phyloP scores from a whole-genome alignment of 2,329 filamentous ascomycete species.

The Ceratocystiopsis brevicomis region DNA sequence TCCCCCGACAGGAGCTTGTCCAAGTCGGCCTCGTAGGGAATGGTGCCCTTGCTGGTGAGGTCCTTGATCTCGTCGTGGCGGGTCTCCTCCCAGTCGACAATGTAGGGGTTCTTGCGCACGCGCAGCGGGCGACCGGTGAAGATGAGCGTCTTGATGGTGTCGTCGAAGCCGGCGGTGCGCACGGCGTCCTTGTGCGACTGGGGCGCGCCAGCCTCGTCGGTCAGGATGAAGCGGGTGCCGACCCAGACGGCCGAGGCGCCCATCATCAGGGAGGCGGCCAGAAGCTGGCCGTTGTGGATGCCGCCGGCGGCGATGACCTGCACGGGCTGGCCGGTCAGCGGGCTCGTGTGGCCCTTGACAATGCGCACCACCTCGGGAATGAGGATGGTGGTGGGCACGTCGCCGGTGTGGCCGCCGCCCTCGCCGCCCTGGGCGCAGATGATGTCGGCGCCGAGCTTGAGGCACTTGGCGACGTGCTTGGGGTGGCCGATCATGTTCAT shows the following conservation, averaged over 20 bases:
- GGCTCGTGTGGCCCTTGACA: slow-evolving; percentile 62
- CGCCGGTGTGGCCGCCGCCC: slow-evolving; percentile 89
- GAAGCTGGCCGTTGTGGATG: slow-evolving; percentile 77
- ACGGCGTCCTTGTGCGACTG: slow-evolving; percentile 92
- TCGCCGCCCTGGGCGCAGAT: slow-evolving; percentile 98
- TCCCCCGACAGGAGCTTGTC: slow-evolving; percentile 56
- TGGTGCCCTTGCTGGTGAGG: slow-evolving; percentile 69
- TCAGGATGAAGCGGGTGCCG: slow-evolving; percentile 86
- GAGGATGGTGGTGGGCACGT: slow-evolving; percentile 78
- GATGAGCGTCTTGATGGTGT: slow-evolving; percentile 93
- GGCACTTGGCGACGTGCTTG: slow-evolving; percentile 94
- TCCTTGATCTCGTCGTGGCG: slow-evolving; percentile 79
- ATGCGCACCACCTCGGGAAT: slow-evolving; percentile 82
- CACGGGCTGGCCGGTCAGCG: slow-evolving; percentile 70
- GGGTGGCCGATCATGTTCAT: slow-evolving; percentile 99
- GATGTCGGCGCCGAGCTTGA: slow-evolving; percentile 80
- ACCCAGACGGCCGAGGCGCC: slow-evolving; percentile 90
- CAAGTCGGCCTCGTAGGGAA: slow-evolving; percentile 87
- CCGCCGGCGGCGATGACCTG: slow-evolving; percentile 88
- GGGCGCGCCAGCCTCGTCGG: slow-evolving; percentile 84
- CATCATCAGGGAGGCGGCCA: slow-evolving; percentile 82
- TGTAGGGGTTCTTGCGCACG: slow-evolving; percentile 86
- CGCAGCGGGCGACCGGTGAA: slow-evolving; percentile 93
- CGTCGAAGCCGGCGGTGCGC: slow-evolving; percentile 75
- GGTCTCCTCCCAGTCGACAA: slow-evolving; percentile 90